Evolutionary conservation across 75 land plant species (phyloP), one percentile per base, ranked within the genome.

Genomic region (Chamaecyparis obtusa): DNA sequence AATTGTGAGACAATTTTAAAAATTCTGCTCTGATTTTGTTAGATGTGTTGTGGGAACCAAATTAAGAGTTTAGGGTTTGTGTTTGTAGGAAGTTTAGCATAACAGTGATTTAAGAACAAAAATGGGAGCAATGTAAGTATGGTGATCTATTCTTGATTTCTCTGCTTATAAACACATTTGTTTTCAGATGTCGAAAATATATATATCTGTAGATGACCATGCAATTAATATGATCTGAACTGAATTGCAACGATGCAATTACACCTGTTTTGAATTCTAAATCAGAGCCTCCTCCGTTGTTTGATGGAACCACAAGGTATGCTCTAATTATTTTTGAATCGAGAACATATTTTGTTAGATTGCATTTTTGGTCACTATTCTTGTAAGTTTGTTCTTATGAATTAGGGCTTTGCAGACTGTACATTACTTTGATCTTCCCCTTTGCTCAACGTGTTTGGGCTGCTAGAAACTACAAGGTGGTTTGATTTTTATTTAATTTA

Each of bases 271-370:
- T 94, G 85, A 89, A 90, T 88, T 89, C 95, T 21, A 88, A 86
- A 43, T 91, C 94, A 11, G 89, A 88, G 4, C 93, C 90, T 69
- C 95, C 95, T n/a, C 88, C 94, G 36, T 86, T 94, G n/a, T 94
- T 94, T 83, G 95, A 94, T 88, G 95, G 95, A 77, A 94, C 94
- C 3, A 94, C 94, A 24, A 89, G 91, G 94, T 94, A 74, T 10
- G 76, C 37, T 74, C 33, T 74, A 36, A n/a, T 36, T 33, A 13
- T 33, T 49, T 39, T 39, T 39, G 41, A 39, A 39, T 39, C 41
- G 41, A 2, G 1, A 39, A 39, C 41, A 39, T 39, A 51, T 14
- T 51, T 14, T 51, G 13, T 51, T 51, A 14, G 55, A 51, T 13
- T 51, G 16, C 55, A 51, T 51, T 51, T 51, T 51, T 2, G 55